These are phyloP conservation scores for Xylariomycetidae sp. DNA, from an alignment of 2,329 filamentous ascomycete species.

Conservation along the genomic window DNA sequence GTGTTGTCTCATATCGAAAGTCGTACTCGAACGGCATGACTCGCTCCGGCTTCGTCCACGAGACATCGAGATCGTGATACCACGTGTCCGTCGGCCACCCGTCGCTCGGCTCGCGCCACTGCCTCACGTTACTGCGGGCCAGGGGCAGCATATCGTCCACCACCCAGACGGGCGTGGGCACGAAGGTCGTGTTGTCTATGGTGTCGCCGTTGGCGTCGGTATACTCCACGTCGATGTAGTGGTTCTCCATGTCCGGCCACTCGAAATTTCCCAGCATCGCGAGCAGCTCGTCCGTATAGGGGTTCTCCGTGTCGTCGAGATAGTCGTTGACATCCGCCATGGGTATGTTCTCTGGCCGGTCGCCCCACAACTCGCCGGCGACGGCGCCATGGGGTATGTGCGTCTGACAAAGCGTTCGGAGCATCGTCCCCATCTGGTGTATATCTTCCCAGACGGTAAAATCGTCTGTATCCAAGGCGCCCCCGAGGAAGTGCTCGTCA, in stretches of 20 bases:
- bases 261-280: conserved; percentile 2
- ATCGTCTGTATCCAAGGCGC: neutral
- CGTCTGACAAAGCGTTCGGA: conserved; percentile 3
- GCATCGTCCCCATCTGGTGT: conserved; percentile 1
- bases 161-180: conserved; percentile 3
- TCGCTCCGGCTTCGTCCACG: conserved; percentile 12
- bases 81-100: neutral
- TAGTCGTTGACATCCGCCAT: neutral
- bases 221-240: neutral
- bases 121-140: conserved; percentile 2
- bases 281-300: conserved; percentile 4
- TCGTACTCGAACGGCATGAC: neutral
- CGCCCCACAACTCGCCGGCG: no score
- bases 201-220: neutral
- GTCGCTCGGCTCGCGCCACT: conserved; percentile 1
- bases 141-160: conserved; percentile 1
- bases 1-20: neutral
- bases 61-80: conserved; percentile 3
- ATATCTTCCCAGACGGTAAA: conserved; percentile 6
- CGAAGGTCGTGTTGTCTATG: neutral
- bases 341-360: neutral
- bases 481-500: no score
- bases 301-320: conserved; percentile 1
- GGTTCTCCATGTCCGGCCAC: neutral
- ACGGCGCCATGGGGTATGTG: neutral